phyloP scores from a whole-genome alignment of 768 basidiomycete species.

The Pseudohyphozyma bogoriensis region DNA sequence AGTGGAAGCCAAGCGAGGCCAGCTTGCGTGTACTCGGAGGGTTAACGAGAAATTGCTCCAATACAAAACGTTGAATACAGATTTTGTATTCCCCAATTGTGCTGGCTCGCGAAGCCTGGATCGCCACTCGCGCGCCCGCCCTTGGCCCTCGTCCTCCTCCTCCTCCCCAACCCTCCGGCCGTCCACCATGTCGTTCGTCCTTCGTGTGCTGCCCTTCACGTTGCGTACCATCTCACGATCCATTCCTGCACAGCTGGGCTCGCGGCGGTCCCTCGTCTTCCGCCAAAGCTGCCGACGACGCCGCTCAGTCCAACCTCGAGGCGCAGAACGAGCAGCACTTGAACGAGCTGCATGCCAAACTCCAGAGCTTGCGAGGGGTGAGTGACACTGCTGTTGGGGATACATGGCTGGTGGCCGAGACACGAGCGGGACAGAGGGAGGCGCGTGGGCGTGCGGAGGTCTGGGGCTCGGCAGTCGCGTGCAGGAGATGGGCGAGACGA shows the following conservation, averaged over 20 bases:
- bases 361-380: conserved; percentile 32
- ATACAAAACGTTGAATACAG: no score
- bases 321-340: conserved; percentile 34
- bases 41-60: no score
- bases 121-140: no score
- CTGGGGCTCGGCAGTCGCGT: neutral
- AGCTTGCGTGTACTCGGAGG: no score
- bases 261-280: conserved; percentile 1
- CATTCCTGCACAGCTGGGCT: neutral
- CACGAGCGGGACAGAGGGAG: neutral
- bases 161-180: no score
- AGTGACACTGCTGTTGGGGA: conserved; percentile 3
- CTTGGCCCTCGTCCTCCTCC: no score
- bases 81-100: no score
- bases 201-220: neutral
- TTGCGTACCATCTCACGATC: neutral
- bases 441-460: neutral
- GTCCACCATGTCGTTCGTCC: neutral
- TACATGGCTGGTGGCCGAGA: neutral
- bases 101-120: no score
- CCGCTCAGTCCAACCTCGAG: conserved; percentile 27
- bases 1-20: no score
- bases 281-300: neutral
- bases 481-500: no score
- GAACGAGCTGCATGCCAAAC: conserved; percentile 32